Base-by-base conservation (phyloP, 352 stramenopile genomes). In the Thraustotheca clavata region DNA sequence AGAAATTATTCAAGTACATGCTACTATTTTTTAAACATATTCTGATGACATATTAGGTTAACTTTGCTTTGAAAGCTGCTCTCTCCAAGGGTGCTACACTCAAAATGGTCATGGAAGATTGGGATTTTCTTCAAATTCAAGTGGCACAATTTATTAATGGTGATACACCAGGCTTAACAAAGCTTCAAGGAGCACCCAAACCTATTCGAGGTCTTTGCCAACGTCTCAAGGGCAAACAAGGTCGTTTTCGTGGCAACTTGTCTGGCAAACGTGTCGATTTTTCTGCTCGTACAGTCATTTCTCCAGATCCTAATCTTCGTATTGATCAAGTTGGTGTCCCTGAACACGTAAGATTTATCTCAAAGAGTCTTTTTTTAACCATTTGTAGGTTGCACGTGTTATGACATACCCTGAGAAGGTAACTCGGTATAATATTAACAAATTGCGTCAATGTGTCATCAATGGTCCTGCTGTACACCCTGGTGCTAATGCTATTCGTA, bases 201-300 rank as follows among this genome's bases (percentile, higher is more conserved):
- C 90, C 95, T 27, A 99, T 99, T 59, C 86, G 97, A 32, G 95
- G 97, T 32, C 72, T 99, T 41, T 99, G 94, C 70, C 97, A 99
- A 73, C 83, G 97, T 4, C 79, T 99, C 1, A 99, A 99, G 75
- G 89, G 94, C 33, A 98, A 98, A 67, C 91, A 97, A 66, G 97
- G 97, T 54, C 91, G 97, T 32, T 99, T 99, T 74, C 89, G 97
- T 55, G 97, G 97, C 24, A 99, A 99, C 72, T 77, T 99, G 59
- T 97, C 82, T 4, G 97, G 97, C 57, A 99, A 99, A 71, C 89
- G 97, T 55, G 97, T 99, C 16, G 97, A 99, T 70, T 99, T 99
- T 67, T 99, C 95, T 0, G 96, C 91, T n/a, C 86, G 97, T 59
- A 99, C 97, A 1, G 97, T 99, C 16, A 99, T 99, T 81, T 98